These are phyloP conservation scores for Dactylonectria estremocensis DNA, from an alignment of 2,329 filamentous ascomycete genomes.

Conservation along the genomic window DNA sequence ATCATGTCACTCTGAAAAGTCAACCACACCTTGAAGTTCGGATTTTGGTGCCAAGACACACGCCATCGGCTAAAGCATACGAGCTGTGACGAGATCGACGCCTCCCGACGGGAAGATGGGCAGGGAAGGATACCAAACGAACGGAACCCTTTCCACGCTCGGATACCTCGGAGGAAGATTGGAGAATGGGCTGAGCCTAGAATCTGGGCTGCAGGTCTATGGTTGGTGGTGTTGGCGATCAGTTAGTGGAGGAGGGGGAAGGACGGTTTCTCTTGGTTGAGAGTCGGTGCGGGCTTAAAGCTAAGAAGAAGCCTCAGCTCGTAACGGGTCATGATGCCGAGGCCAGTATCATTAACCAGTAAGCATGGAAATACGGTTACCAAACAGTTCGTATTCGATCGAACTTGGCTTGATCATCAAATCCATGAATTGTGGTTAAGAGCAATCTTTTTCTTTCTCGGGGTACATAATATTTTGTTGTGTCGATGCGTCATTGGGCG, in stretches of 20 bases:
- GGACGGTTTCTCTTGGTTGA: not conserved
- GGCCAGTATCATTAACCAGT: slow-evolving; percentile 5
- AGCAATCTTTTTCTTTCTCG: not conserved
- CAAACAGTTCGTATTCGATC: not conserved
- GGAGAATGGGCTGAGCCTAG: slow-evolving; percentile 2
- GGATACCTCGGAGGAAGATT: not conserved
- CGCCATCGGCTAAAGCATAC: not conserved
- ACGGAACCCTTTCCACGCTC: not conserved
- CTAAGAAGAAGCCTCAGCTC: not conserved
- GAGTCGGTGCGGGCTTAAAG: not conserved
- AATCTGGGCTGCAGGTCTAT: not conserved
- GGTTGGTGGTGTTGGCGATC: not conserved
- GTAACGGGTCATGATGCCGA: not conserved
- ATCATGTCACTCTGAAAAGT: not conserved
- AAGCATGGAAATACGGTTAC: slow-evolving; percentile 9
- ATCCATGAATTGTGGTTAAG: not conserved
- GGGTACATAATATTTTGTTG: not conserved
- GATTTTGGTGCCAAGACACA: not conserved
- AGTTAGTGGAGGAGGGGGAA: not conserved
- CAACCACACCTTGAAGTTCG: not conserved
- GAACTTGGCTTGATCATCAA: not conserved
- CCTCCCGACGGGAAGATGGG: not conserved
- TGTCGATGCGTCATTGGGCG: too few relatives aligned
- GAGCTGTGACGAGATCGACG: not conserved
- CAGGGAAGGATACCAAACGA: not conserved